These are phyloP conservation scores for Pseudoneurospora amorphoporcata DNA, from an alignment of 495 filamentous ascomycete genomes.

Conservation along the genomic window DNA sequence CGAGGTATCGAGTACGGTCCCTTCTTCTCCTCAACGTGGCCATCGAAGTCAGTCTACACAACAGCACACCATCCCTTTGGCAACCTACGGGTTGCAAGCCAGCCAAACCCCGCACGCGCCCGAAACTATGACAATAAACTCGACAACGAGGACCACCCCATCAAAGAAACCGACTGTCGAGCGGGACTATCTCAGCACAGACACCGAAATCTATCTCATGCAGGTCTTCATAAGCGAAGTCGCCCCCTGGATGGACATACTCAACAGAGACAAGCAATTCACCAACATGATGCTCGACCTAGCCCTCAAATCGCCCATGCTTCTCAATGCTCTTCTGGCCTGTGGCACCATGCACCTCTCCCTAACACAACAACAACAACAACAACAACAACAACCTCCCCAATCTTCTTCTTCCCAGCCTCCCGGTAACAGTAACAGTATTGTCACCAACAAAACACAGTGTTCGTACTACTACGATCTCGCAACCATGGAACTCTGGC, in stretches of 20 bases:
- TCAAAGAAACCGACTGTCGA: slow-evolving; percentile 11
- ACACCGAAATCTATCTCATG: slow-evolving; percentile 75
- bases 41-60: not conserved
- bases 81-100: not conserved
- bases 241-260: slow-evolving; percentile 86
- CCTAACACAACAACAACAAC: slow-evolving; percentile 54
- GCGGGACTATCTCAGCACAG: slow-evolving; percentile 50
- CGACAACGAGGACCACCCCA: not conserved
- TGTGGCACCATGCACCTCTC: slow-evolving; percentile 78
- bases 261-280: slow-evolving; percentile 86
- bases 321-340: slow-evolving; percentile 84
- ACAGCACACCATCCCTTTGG: not conserved
- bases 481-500: slow-evolving; percentile 63
- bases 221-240: slow-evolving; percentile 89
- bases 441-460: not conserved
- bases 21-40: slow-evolving; percentile 2
- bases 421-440: not conserved
- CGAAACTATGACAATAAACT: not conserved
- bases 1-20: slow-evolving; percentile 20
- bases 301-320: slow-evolving; percentile 73
- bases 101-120: not conserved
- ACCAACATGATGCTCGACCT: slow-evolving; percentile 71
- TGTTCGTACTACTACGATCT: slow-evolving; percentile 69
- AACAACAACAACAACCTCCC: slow-evolving; percentile 44
- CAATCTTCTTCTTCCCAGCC: not conserved